Percentiles rank a stretch among this genome's conserved stretches.
phyloP scores from a whole-genome alignment of 257 asterid species.

The Leonotis leonurus region DNA sequence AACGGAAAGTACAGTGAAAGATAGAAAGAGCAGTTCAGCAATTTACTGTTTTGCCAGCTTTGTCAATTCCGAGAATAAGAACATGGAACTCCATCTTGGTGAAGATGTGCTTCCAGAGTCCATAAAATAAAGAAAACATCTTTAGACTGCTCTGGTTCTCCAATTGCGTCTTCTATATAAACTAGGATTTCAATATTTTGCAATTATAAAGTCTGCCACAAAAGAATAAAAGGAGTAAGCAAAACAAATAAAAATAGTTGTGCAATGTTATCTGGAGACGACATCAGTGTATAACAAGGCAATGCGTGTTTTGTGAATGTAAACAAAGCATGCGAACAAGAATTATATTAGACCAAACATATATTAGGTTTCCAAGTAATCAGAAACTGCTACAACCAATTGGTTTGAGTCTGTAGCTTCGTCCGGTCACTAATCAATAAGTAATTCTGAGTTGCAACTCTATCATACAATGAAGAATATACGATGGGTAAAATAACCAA shows the following conservation, averaged over 20 bases:
- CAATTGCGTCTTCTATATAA: slow-evolving; percentile 7
- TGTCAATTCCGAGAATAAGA: slow-evolving; percentile 94
- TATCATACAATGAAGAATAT: background rate
- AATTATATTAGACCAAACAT: background rate
- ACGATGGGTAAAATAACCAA: background rate
- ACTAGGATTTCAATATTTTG: slow-evolving; percentile 14
- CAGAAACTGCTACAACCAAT: background rate
- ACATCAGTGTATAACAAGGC: background rate
- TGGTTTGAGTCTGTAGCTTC: background rate
- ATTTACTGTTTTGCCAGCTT: slow-evolving; percentile 89
- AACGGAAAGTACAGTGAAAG: slow-evolving; percentile 1
- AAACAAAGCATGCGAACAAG: background rate
- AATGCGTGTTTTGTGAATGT: background rate
- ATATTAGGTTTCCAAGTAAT: background rate
- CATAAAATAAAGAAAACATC: slow-evolving; percentile 85
- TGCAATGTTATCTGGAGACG: background rate
- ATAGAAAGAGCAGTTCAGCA: slow-evolving; percentile 5
- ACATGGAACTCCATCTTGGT: slow-evolving; percentile 87
- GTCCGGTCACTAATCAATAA: background rate
- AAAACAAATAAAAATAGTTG: background rate
- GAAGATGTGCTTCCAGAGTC: slow-evolving; percentile 75
- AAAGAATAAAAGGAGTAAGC: background rate
- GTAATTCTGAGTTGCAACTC: background rate
- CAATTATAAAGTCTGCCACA: slow-evolving; percentile 5
- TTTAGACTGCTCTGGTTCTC: slow-evolving; percentile 17